These are phyloP conservation scores for Lactifluus volemus DNA, from an alignment of 768 basidiomycete species.

Conservation along the genomic window DNA sequence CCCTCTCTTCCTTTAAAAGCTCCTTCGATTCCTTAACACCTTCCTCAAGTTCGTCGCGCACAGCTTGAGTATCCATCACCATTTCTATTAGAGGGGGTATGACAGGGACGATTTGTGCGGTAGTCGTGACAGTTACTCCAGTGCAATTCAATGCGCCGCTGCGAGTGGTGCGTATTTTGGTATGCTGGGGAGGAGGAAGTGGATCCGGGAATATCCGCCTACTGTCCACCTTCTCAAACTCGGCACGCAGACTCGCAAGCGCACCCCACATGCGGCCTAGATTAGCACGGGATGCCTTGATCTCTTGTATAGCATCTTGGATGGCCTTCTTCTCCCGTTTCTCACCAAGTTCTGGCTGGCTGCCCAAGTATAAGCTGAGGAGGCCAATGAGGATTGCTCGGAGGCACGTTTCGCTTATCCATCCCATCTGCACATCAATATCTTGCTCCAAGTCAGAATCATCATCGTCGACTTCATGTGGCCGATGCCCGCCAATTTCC, in stretches of 20 bases:
- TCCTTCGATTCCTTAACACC: slow-evolving; percentile 51
- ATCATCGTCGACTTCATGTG: slow-evolving; percentile 34
- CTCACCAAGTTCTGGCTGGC: slow-evolving; percentile 21
- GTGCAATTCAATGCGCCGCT: slow-evolving; percentile 22
- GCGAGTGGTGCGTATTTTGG: slow-evolving; percentile 39
- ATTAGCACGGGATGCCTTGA: slow-evolving; percentile 45
- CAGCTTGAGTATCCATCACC: slow-evolving; percentile 35
- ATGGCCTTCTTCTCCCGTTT: slow-evolving; percentile 33
- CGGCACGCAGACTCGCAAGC: slow-evolving; percentile 40
- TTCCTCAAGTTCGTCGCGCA: slow-evolving; percentile 55
- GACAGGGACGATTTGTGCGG: slow-evolving; percentile 63
- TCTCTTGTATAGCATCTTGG: slow-evolving; percentile 39
- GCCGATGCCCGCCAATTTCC: slow-evolving; percentile 30
- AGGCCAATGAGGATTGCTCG: slow-evolving; percentile 57
- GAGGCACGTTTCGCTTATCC: slow-evolving; percentile 60
- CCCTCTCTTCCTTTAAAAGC: slow-evolving; percentile 39
- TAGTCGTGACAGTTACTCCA: slow-evolving; percentile 29
- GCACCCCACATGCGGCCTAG: slow-evolving; percentile 56
- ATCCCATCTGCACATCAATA: slow-evolving; percentile 29
- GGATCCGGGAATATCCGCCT: slow-evolving; percentile 47
- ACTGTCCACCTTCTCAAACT: slow-evolving; percentile 15
- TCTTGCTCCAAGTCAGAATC: slow-evolving; percentile 20
- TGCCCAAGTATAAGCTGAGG: slow-evolving; percentile 42
- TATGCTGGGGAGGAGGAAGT: slow-evolving; percentile 40
- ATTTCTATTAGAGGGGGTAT: slow-evolving; percentile 49